Percentiles rank a stretch among this genome's conserved stretches.
These are phyloP conservation scores for Endoconidiophora polonica DNA, from an alignment of 2,329 filamentous ascomycete species.

Conservation along the genomic window DNA sequence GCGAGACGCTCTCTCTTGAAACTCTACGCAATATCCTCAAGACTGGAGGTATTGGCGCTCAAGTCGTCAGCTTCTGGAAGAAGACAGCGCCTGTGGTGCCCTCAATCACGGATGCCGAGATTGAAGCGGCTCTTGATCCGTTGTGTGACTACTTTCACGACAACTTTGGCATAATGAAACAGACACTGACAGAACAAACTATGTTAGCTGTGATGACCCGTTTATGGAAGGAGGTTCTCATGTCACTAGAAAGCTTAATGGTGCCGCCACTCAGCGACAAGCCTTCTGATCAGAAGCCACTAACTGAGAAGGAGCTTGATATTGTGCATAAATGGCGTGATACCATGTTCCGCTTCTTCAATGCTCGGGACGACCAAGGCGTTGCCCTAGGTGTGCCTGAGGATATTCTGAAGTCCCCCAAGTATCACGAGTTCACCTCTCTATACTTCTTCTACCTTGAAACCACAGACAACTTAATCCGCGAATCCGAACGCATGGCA, in stretches of 20 bases:
- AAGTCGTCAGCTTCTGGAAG: conserved; percentile 53
- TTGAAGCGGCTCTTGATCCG: conserved; percentile 66
- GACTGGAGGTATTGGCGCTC: conserved; percentile 50
- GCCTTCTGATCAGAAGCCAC: conserved; percentile 65
- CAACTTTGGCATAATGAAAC: conserved; percentile 98
- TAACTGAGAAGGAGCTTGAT: conserved; percentile 78
- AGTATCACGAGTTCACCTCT: conserved; percentile 93
- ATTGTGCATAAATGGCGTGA: conserved; percentile 91
- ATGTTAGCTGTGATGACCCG: conserved; percentile 98
- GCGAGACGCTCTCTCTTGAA: conserved; percentile 67
- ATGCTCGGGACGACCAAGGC: conserved; percentile 70
- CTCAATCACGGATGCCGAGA: conserved; percentile 50
- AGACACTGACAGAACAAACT: conserved; percentile 83
- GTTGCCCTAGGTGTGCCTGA: conserved; percentile 77
- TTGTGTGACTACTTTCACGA: conserved; percentile 93
- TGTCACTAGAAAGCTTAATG: conserved; percentile 75
- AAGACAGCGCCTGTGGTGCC: conserved; percentile 37
- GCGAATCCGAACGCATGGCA: conserved; percentile 93
- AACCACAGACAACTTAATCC: conserved; percentile 73
- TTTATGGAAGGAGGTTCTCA: conserved; percentile 91
- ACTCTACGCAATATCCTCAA: conserved; percentile 61
- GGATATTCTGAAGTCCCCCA: conserved; percentile 86
- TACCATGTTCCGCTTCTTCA: conserved; percentile 85
- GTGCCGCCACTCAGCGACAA: conserved; percentile 94
- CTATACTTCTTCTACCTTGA: conserved; percentile 99